Evolutionary conservation across 2,329 filamentous ascomycete genomes (phyloP).

Genomic region (Didymosphaeria variabile): DNA sequence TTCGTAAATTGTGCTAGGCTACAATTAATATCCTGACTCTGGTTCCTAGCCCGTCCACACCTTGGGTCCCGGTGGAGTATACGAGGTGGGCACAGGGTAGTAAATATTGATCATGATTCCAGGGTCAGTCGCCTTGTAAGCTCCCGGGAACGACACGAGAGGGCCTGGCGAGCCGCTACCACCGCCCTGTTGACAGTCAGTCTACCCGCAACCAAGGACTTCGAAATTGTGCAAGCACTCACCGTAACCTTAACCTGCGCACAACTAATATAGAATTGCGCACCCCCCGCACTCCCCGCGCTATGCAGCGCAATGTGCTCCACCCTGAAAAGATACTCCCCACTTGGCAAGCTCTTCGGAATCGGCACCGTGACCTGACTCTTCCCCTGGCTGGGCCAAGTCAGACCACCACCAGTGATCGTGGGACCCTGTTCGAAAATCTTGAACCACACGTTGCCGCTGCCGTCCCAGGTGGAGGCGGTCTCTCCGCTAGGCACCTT

Average conservation of each 20-base stretch:
- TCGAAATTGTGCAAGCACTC: neutral
- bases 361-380: slow-evolving; percentile 45
- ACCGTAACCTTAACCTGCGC: slow-evolving; percentile 55
- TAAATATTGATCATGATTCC: slow-evolving; percentile 48
- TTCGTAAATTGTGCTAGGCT: neutral
- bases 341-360: slow-evolving; percentile 51
- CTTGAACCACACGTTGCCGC: slow-evolving; percentile 49
- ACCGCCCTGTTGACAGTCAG: slow-evolving; percentile 28
- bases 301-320: slow-evolving; percentile 59
- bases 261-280: slow-evolving; percentile 59
- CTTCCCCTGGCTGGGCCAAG: slow-evolving; percentile 22
- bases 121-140: slow-evolving; percentile 44
- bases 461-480: slow-evolving; percentile 43
- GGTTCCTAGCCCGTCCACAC: slow-evolving; percentile 19
- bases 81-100: slow-evolving; percentile 23
- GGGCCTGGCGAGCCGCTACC: slow-evolving; percentile 49
- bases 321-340: slow-evolving; percentile 57
- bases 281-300: slow-evolving; percentile 42
- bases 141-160: slow-evolving; percentile 54
- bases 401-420: slow-evolving; percentile 14
- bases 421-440: slow-evolving; percentile 32
- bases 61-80: slow-evolving; percentile 24
- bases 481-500: slow-evolving; percentile 45
- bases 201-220: neutral
- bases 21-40: neutral